phyloP scores from a whole-genome alignment of 176 grass and related monocot species.

The Dactylis glomerata region DNA sequence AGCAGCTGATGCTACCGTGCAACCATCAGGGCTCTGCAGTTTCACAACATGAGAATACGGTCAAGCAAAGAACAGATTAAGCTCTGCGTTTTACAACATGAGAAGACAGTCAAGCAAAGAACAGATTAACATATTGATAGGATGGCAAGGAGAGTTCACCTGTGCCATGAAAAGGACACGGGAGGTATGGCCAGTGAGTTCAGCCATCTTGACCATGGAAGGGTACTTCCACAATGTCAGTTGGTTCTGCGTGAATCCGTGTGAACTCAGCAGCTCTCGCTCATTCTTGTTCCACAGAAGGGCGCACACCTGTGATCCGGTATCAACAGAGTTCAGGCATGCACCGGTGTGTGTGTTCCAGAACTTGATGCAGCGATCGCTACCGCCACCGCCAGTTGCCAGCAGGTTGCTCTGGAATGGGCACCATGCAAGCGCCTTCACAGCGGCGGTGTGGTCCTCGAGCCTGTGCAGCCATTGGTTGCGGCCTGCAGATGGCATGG shows the following conservation, averaged over 20 bases:
- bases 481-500: conserved; percentile 35
- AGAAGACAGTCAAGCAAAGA: conserved; percentile 18
- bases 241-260: conserved; percentile 53
- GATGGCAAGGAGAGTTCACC: conserved; percentile 28
- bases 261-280: conserved; percentile 50
- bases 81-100: no score
- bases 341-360: conserved; percentile 58
- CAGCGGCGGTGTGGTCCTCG: conserved; percentile 54
- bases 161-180: conserved; percentile 59
- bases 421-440: conserved; percentile 74
- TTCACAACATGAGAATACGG: not conserved
- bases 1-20: conserved; percentile 65
- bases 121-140: conserved; percentile 4
- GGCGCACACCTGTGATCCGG: conserved; percentile 48
- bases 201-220: conserved; percentile 58
- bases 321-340: conserved; percentile 56
- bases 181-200: conserved; percentile 61
- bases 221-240: conserved; percentile 58
- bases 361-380: conserved; percentile 69
- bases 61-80: conserved; percentile 24
- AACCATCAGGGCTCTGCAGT: conserved; percentile 67
- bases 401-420: conserved; percentile 76
- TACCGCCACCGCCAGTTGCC: conserved; percentile 45
- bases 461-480: conserved; percentile 72
- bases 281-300: conserved; percentile 62